phyloP scores from a whole-genome alignment of 352 stramenopile genomes.

The Phytopythium montanum region DNA sequence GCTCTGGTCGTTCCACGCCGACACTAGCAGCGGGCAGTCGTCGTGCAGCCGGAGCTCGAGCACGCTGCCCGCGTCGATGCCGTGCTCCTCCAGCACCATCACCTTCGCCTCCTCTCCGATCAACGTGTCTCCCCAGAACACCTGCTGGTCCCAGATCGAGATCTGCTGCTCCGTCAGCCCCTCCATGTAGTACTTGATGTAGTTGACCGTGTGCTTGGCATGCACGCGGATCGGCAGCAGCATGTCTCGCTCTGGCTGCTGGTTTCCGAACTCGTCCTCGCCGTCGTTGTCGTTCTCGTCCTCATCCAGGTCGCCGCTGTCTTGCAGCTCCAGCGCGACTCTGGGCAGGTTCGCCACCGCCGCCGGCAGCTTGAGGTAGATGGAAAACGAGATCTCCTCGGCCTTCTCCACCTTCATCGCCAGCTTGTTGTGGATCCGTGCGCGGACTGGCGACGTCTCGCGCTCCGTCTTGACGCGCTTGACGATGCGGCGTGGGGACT shows the following conservation, averaged over 20 bases:
- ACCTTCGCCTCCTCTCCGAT: constrained; percentile 72
- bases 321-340: constrained; percentile 69
- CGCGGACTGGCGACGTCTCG: constrained; percentile 50
- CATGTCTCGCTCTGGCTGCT: constrained; percentile 13
- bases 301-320: constrained; percentile 21
- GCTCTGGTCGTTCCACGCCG: constrained; percentile 54
- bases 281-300: constrained; percentile 22
- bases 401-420: constrained; percentile 44
- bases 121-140: constrained; percentile 73
- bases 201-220: constrained; percentile 68
- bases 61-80: constrained; percentile 58
- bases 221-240: constrained; percentile 62
- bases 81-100: constrained; percentile 72
- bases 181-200: constrained; percentile 84
- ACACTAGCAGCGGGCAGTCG: constrained; percentile 67
- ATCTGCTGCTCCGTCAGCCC: constrained; percentile 75
- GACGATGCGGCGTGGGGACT: constrained; percentile 18
- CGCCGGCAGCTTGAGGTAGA: constrained; percentile 59
- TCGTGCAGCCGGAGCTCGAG: constrained; percentile 74
- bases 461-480: constrained; percentile 32
- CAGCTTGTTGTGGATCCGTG: constrained; percentile 53
- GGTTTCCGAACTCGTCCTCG: constrained; percentile 5
- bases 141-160: constrained; percentile 78
- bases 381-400: constrained; percentile 49
- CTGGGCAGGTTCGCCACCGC: constrained; percentile 61